Base-by-base conservation (phyloP, 2,329 filamentous ascomycete species). In the Pezicula radicicola region DNA sequence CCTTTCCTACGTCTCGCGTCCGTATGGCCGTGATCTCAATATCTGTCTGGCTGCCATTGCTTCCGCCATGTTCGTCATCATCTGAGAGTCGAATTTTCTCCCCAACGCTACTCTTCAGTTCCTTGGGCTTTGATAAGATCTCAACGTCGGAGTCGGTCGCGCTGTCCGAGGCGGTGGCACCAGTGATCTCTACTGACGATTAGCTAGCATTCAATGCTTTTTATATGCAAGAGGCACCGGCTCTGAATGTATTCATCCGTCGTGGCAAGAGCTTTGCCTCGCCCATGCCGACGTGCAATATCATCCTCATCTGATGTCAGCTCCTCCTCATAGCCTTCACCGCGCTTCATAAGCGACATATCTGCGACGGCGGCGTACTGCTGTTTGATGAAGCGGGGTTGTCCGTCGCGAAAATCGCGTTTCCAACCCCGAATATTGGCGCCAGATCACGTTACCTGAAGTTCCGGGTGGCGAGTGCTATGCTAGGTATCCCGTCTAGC, bases 211-310 rank as follows among this genome's bases (percentile, higher is more conserved):
- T 40, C 33, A 39, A 9, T 10, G 19, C 28, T 28, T 43, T 28
- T 5, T 46, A 12, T 25, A 55, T 56, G 13, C n/a, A 42, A 42
- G 25, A 13, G 16, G 7, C 7, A 25, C 48, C 12, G 28, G 62
- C 63, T 57, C 39, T 62, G 48, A 28, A 64, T 65, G 48, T 65
- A 65, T 41, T 58, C 53, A 48, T 65, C 58, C 6, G 61, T 50
- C 12, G 28, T 47, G 2, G 59, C 48, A 6, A 51, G 27, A 25
- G 42, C 42, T 41, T 30, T 49, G 1, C 46, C 39, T 41, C 16
- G 36, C n/a, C 51, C 25, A 40, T 46, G 30, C 42, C 35, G 51
- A 5, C 13, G 37, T 19, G 35, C 51, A 18, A 52, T 40, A 21
- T 41, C 46, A 19, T 58, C 52, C 37, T 63, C 60, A 36, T 62